Evolutionary conservation across 1,139 yeast species (phyloP).

Genomic region (Saccharomyces hybrid): DNA sequence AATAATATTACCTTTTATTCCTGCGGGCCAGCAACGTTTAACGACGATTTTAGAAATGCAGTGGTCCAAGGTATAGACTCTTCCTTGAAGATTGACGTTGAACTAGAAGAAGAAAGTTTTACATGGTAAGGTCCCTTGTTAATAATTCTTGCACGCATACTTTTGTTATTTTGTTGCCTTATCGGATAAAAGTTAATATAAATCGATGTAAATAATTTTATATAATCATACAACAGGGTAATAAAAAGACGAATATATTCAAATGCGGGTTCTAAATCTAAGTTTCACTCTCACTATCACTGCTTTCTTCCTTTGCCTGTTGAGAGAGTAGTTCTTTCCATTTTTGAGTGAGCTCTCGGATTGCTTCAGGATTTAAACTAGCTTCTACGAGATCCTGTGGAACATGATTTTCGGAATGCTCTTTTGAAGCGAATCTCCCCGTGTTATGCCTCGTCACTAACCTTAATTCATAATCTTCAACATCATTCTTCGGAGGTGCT

Average conservation of each 20-base stretch:
- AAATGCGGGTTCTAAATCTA: neutral
- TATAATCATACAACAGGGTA: neutral
- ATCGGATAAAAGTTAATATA: neutral
- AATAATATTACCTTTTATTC: conserved; percentile 30
- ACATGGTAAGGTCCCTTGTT: conserved; percentile 29
- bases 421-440: conserved; percentile 69
- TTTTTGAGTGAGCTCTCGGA: conserved; percentile 57
- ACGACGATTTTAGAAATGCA: conserved; percentile 33
- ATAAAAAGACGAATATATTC: neutral
- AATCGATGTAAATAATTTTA: neutral
- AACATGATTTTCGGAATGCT: conserved; percentile 83
- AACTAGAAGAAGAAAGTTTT: conserved; percentile 39
- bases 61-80: conserved; percentile 29
- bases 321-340: conserved; percentile 41
- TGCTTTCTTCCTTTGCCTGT: conserved; percentile 27
- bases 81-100: conserved; percentile 32
- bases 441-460: conserved; percentile 60
- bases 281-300: conserved; percentile 8
- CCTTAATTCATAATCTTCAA: conserved; percentile 47
- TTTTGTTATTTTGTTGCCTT: neutral
- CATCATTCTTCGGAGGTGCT: conserved; percentile 14
- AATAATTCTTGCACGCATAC: neutral
- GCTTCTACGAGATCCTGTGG: conserved; percentile 90
- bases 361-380: conserved; percentile 51
- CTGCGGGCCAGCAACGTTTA: conserved; percentile 41